Evolutionary conservation across 1,284 basidiomycete species (phyloP).

Genomic region (Ceratobasidium sp.): DNA sequence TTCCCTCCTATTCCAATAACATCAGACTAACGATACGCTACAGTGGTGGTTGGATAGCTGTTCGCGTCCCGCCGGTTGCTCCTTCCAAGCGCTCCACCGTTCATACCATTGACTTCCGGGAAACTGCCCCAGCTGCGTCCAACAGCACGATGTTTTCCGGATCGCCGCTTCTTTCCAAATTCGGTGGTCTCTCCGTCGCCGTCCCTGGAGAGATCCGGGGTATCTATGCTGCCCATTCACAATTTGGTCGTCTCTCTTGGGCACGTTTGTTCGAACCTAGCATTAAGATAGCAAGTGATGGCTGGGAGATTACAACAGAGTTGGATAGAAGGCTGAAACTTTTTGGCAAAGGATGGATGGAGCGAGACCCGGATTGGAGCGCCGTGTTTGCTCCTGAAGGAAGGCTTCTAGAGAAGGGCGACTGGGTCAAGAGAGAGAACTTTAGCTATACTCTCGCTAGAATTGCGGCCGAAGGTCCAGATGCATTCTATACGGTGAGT

Average conservation of each 20-base stretch:
- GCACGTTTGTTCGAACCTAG: slow-evolving; percentile 80
- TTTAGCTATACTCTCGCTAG: slow-evolving; percentile 75
- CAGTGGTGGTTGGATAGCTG: slow-evolving; percentile 91
- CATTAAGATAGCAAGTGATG: slow-evolving; percentile 74
- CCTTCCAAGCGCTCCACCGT: slow-evolving; percentile 69
- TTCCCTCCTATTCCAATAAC: background rate
- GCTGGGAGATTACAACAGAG: slow-evolving; percentile 68
- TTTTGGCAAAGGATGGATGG: slow-evolving; percentile 63
- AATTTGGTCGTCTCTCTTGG: slow-evolving; percentile 89
- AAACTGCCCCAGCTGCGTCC: slow-evolving; percentile 82
- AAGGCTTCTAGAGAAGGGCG: slow-evolving; percentile 77
- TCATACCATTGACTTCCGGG: slow-evolving; percentile 89
- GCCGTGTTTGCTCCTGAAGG: slow-evolving; percentile 87
- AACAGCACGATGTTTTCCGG: slow-evolving; percentile 80
- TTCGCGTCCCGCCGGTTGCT: slow-evolving; percentile 76
- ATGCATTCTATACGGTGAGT: slow-evolving; percentile 80
- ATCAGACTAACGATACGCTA: slow-evolving; percentile 35
- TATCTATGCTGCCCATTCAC: slow-evolving; percentile 80
- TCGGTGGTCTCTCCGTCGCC: slow-evolving; percentile 85
- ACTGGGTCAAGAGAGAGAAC: slow-evolving; percentile 77
- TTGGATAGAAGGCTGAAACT: slow-evolving; percentile 45
- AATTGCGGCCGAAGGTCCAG: slow-evolving; percentile 77
- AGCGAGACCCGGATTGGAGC: slow-evolving; percentile 82
- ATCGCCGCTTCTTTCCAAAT: slow-evolving; percentile 67
- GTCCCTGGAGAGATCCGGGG: slow-evolving; percentile 92